Conservation (phyloP, 352 stramenopile genomes). For the Paralagenidium karlingii region DNA sequence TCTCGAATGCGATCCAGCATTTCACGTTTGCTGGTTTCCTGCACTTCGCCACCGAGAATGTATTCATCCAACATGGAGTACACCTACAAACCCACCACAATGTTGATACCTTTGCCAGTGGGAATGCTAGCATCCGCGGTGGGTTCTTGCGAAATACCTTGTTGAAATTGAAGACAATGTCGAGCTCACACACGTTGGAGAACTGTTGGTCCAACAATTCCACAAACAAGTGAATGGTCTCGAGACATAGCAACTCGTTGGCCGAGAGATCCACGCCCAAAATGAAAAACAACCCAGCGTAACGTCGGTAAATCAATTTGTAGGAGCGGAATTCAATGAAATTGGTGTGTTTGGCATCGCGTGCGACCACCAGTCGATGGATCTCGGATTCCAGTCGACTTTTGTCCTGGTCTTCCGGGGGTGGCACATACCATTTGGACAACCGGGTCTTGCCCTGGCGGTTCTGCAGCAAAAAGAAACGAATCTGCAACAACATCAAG, state of each 20-base stretch:
- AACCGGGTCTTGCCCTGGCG: constrained; percentile 97
- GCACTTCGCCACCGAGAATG: constrained; percentile 89
- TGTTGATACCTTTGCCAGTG: too few species aligned
- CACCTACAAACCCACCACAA: constrained; percentile 51
- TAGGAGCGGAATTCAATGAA: constrained; percentile 97
- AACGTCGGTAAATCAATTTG: constrained; percentile 98
- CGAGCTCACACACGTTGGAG: constrained; percentile 97
- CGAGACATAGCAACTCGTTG: constrained; percentile 96
- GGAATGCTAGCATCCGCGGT: constrained; percentile 1
- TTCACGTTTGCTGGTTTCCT: constrained; percentile 86
- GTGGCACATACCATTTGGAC: constrained; percentile 96
- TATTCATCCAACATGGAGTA: constrained; percentile 93
- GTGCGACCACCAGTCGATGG: constrained; percentile 77
- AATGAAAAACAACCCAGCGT: constrained; percentile 98
- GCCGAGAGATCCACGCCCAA: constrained; percentile 91
- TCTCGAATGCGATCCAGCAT: constrained; percentile 89
- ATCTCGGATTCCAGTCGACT: constrained; percentile 84
- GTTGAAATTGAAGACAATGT: constrained; percentile 93
- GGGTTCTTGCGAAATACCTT: constrained; percentile 30
- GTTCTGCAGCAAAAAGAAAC: constrained; percentile 99
- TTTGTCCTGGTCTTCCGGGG: constrained; percentile 73
- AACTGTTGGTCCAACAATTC: constrained; percentile 98
- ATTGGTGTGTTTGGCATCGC: constrained; percentile 89
- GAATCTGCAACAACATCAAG: constrained; percentile 72
- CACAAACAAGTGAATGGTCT: constrained; percentile 98